phyloP scores from a whole-genome alignment of 768 basidiomycete genomes.

The Nidula microcarpa region DNA sequence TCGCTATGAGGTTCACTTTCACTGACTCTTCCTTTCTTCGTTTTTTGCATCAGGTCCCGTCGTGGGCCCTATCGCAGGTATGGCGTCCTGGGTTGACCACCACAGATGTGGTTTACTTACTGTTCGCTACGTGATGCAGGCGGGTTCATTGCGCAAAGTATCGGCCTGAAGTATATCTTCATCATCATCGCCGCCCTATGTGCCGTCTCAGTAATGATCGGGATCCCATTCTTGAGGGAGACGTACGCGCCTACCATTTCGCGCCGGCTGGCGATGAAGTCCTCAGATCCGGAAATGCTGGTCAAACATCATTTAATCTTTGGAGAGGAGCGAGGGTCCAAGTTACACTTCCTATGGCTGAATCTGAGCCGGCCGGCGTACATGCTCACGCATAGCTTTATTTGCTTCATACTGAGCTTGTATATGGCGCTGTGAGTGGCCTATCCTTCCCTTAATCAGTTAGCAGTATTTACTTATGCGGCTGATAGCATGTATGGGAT shows the following conservation, averaged over 20 bases:
- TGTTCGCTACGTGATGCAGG: slow-evolving; percentile 21
- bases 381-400: slow-evolving; percentile 56
- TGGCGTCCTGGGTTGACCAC: background rate
- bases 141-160: slow-evolving; percentile 56
- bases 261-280: slow-evolving; percentile 32
- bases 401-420: slow-evolving; percentile 69
- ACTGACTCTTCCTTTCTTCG: too few species aligned
- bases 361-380: slow-evolving; percentile 60
- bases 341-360: slow-evolving; percentile 44
- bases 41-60: slow-evolving; percentile 30
- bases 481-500: slow-evolving; percentile 55
- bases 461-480: slow-evolving; percentile 1
- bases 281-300: slow-evolving; percentile 43
- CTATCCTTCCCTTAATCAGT: background rate
- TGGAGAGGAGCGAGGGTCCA: slow-evolving; percentile 20
- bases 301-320: slow-evolving; percentile 22
- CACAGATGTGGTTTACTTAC: background rate
- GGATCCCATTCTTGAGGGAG: slow-evolving; percentile 64
- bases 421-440: slow-evolving; percentile 67
- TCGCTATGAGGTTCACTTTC: too few species aligned
- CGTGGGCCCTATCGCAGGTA: slow-evolving; percentile 50
- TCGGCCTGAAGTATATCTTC: slow-evolving; percentile 64
- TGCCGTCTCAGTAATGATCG: slow-evolving; percentile 39
- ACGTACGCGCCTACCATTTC: slow-evolving; percentile 75
- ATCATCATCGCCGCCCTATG: slow-evolving; percentile 43